Evolutionary conservation across 2,329 filamentous ascomycete species (phyloP).

Genomic region (Magnaporthales sp.): DNA sequence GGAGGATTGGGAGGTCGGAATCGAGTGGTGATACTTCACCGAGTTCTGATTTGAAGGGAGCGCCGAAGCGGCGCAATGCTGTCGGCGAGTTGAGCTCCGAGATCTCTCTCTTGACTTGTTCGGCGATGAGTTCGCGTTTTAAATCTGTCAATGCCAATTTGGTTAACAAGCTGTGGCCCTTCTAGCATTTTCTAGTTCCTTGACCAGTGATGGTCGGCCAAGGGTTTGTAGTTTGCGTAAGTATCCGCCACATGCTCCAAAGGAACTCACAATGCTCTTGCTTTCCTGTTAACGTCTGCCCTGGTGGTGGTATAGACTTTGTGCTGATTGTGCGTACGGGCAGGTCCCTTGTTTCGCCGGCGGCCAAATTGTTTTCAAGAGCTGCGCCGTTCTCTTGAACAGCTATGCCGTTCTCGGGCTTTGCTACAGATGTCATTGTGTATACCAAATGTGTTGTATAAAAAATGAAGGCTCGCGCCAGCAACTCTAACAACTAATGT

Average conservation of each 20-base stretch:
- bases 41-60: constrained; percentile 85
- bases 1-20: constrained; percentile 84
- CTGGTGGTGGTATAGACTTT: constrained; percentile 24
- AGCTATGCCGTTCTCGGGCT: background rate
- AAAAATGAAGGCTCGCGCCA: background rate
- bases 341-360: constrained; percentile 1
- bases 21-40: constrained; percentile 91
- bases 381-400: constrained; percentile 10
- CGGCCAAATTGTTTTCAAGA: constrained; percentile 3
- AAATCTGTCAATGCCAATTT: constrained; percentile 53
- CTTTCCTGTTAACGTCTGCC: constrained; percentile 70
- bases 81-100: constrained; percentile 89
- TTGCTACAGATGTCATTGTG: background rate
- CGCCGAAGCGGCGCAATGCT: constrained; percentile 87
- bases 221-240: background rate
- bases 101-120: constrained; percentile 87
- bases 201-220: background rate
- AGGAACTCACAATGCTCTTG: constrained; percentile 81
- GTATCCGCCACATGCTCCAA: background rate
- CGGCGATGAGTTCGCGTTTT: constrained; percentile 86
- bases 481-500: background rate
- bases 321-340: constrained; percentile 15
- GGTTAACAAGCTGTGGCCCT: background rate
- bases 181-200: background rate
- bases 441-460: background rate